Base-by-base conservation (phyloP, 2,329 filamentous ascomycete species). In the Exophiala viscosa region DNA sequence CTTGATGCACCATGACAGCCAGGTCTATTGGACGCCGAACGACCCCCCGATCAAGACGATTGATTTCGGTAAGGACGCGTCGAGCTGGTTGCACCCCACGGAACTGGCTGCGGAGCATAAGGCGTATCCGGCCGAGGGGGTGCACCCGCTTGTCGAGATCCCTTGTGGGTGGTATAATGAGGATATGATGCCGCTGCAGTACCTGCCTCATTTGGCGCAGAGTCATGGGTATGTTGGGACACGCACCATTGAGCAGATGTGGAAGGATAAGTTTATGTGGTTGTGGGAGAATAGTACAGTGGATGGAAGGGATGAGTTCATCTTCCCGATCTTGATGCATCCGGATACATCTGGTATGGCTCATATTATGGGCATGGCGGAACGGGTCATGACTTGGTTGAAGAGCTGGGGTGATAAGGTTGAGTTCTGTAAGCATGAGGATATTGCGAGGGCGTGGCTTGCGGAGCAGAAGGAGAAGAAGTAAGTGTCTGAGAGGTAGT, bases 271-370 rank as follows among this genome's bases (percentile, higher is more conserved):
- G 31, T 74, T 76, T 41, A 67, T 73, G 55, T 76, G 68, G 66
- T 59, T 76, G 18, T 70, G 48, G 65, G 66, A 47, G 65, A 72
- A 59, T 53, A 28, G 23, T 28, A 48, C 39, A 55, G 60, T 54
- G 45, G 63, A 63, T n/a, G 48, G 48, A 39, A n/a, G 23, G 5
- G 43, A 42, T 1, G 63, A 68, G 32, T 67, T 73, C 28, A 66
- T 81, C 0, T 81, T 81, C 47, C 75, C 76, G 14, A 62, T 82
- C 14, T 66, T 82, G 2, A 64, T 82, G 61, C 80, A 82, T 67
- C 79, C 79, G 0, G 79, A 82, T 67, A 82, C 77, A 2, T 80
- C 75, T 61, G 80, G 80, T 0, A 80, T 82, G 77, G 78, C 80
- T 42, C 81, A 83, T 70, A 73, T 84, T 1, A 76, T 82, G 23